Base-by-base conservation (phyloP, 768 basidiomycete species). In the Russula brevipes region DNA sequence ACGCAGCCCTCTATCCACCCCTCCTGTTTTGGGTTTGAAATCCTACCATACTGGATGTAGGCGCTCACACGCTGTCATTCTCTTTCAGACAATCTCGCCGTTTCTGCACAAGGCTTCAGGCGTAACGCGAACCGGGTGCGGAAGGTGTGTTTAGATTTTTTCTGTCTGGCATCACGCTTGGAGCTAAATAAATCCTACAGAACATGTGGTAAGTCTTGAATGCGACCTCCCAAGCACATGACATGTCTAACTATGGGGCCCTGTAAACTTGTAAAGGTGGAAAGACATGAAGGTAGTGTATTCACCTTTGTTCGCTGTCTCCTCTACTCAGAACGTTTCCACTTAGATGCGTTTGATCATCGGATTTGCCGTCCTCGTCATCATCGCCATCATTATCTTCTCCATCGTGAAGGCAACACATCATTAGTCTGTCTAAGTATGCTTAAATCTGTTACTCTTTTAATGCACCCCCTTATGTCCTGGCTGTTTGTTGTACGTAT, bases 101-200 rank as follows among this genome's bases (percentile, higher is more conserved):
- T 96, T 46, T 97, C 94, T 31, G 97, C 97, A n/a, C 96, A 99
- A 78, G 94, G 94, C 33, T 99, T 99, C 85, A 87, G 94, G 66
- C 84, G 94, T 67, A 95, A 97, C 68, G 97, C 97, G 57, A 98
- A 98, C 78, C 83, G 92, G 64, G 97, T 99, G 57, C 87, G 97
- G 74, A 99, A 98, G 85, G 93, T 94, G 71, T 68, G 85, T 80
- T 31, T 33, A 31, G 7, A 47, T 30, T 49, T 30, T 49, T 42
- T n/a, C 42, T 54, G 44, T 58, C 33, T 45, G 12, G 19, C 19
- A 47, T 17, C 5, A 51, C 54, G 42, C 55, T 42, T 31, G 4
- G 52, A 66, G 66, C 60, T 39, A n/a, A 53, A 38, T 46, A 51
- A 57, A 50, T 47, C 59, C 12, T 54, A 11, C 68, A 92, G 91